Evolutionary conservation across 345 rosid genomes (phyloP).

Genomic region (Aurinia saxatilis): DNA sequence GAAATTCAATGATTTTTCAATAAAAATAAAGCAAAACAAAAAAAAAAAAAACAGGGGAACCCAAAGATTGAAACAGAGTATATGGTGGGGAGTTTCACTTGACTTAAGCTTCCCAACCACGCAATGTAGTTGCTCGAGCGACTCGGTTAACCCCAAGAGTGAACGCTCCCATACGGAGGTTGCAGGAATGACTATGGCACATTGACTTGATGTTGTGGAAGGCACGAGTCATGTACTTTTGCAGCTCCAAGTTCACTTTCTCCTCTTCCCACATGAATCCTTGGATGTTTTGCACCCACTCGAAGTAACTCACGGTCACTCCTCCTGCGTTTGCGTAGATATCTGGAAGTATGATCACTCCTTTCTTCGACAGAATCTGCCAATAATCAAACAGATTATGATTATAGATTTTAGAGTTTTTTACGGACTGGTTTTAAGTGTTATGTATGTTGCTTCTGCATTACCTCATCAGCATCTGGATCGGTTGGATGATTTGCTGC

Average conservation of each 20-base stretch:
- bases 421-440: neutral
- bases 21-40: conserved; percentile 1
- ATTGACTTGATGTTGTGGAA: conserved; percentile 80
- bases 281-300: conserved; percentile 99
- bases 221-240: conserved; percentile 81
- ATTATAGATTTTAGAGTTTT: neutral
- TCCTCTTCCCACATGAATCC: conserved; percentile 99
- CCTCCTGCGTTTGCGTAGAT: conserved; percentile 98
- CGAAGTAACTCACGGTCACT: conserved; percentile 98
- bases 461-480: conserved; percentile 96
- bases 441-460: neutral
- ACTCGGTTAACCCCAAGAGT: conserved; percentile 95
- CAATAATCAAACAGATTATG: conserved; percentile 12
- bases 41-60: neutral
- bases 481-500: conserved; percentile 99
- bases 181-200: conserved; percentile 83
- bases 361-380: conserved; percentile 91
- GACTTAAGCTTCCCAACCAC: conserved; percentile 93
- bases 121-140: conserved; percentile 74
- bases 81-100: neutral
- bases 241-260: conserved; percentile 66
- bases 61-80: conserved; percentile 14
- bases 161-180: conserved; percentile 98
- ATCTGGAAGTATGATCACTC: conserved; percentile 89
- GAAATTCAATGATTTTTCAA: conserved; percentile 16